Conservation (phyloP, 768 basidiomycete genomes). For the Hysterangium stoloniferum region DNA sequence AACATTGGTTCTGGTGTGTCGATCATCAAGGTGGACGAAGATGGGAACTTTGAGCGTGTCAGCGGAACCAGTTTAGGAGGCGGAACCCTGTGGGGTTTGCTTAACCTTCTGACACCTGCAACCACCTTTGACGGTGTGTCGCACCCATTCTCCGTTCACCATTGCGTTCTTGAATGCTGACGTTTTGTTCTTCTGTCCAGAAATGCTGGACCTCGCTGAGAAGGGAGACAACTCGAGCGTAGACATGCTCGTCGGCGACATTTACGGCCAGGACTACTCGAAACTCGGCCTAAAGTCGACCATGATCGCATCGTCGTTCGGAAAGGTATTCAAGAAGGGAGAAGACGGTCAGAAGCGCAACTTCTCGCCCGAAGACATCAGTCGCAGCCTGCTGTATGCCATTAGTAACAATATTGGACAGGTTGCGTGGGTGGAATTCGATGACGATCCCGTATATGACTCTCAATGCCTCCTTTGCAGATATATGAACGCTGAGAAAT, state of each 20-base stretch:
- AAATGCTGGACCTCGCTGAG: conserved; percentile 94
- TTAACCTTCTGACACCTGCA: conserved; percentile 92
- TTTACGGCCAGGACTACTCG: conserved; percentile 96
- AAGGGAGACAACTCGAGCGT: conserved; percentile 87
- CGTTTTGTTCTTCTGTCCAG: conserved; percentile 34
- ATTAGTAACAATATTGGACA: conserved; percentile 99
- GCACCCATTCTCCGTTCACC: background rate
- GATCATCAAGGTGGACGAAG: conserved; percentile 93
- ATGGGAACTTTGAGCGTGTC: conserved; percentile 92
- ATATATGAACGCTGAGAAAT: conserved; percentile 99
- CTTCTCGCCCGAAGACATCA: conserved; percentile 90
- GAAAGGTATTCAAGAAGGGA: conserved; percentile 91
- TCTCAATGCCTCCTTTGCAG: conserved; percentile 32
- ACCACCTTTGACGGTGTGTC: conserved; percentile 87
- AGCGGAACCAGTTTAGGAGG: conserved; percentile 96
- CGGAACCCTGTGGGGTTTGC: conserved; percentile 93
- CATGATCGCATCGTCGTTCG: conserved; percentile 96
- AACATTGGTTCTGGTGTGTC: conserved; percentile 98
- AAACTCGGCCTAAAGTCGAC: conserved; percentile 94
- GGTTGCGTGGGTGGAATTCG: conserved; percentile 74
- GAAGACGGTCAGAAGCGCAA: conserved; percentile 59
- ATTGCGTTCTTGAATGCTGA: too few species aligned
- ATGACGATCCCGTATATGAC: conserved; percentile 13
- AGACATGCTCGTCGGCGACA: conserved; percentile 99
- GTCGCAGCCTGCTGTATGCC: conserved; percentile 88